These are phyloP conservation scores for Cyberlindnera euphorbiae DNA, from an alignment of 805 yeast genomes.

Conservation along the genomic window DNA sequence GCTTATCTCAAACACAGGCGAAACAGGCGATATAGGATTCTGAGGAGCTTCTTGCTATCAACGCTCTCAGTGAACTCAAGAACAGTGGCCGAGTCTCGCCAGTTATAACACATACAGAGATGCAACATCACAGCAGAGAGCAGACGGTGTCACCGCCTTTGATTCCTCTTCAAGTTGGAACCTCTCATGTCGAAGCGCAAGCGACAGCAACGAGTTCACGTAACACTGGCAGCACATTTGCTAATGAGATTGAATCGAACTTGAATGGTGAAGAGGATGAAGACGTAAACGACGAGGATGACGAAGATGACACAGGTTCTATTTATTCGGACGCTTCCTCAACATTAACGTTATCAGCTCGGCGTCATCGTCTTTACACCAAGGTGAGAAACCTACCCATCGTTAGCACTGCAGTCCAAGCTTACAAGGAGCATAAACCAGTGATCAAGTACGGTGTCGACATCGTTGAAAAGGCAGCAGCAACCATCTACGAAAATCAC, in stretches of 20 bases:
- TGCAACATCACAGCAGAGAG: neutral
- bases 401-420: constrained; percentile 25
- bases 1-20: constrained; percentile 10
- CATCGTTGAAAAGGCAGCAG: constrained; percentile 53
- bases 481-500: constrained; percentile 38
- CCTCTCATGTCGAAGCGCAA: no score
- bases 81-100: constrained; percentile 18
- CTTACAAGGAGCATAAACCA: constrained; percentile 37
- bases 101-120: neutral
- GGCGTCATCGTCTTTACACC: constrained; percentile 34
- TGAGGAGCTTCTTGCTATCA: constrained; percentile 20
- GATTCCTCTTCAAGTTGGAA: neutral
- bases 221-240: no score
- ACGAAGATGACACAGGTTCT: constrained; percentile 11
- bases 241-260: no score
- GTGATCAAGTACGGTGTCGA: constrained; percentile 57
- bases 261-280: constrained; percentile 21
- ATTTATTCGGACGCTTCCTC: constrained; percentile 1
- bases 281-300: constrained; percentile 10
- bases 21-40: constrained; percentile 2
- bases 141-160: neutral
- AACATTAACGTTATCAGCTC: neutral
- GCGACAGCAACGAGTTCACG: no score
- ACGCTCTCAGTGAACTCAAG: constrained; percentile 25
- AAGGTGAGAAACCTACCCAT: constrained; percentile 37